Evolutionary conservation across 1,139 yeast genomes (phyloP).

Genomic region (Sugiyamaella novakii): DNA sequence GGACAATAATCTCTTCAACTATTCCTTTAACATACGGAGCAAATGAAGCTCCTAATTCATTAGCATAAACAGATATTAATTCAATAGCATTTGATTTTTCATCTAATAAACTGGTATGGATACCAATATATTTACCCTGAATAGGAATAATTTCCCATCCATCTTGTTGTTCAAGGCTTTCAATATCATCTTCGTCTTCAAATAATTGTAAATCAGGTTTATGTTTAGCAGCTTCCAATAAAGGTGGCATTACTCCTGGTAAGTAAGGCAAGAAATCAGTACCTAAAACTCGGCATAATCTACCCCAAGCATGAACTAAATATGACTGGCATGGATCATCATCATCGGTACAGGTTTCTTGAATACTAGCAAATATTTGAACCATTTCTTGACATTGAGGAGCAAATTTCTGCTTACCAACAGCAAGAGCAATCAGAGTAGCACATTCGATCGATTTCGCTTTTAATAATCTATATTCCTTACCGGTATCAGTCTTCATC

Average conservation of each 20-base stretch:
- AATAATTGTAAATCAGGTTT: slow-evolving; percentile 85
- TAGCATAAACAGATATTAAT: slow-evolving; percentile 81
- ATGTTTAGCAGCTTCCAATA: slow-evolving; percentile 81
- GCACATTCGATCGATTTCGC: slow-evolving; percentile 97
- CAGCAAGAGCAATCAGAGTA: slow-evolving; percentile 93
- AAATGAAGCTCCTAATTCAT: slow-evolving; percentile 78
- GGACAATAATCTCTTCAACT: slow-evolving; percentile 76
- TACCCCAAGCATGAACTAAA: slow-evolving; percentile 95
- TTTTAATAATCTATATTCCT: slow-evolving; percentile 75
- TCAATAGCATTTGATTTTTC: slow-evolving; percentile 94
- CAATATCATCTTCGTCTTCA: slow-evolving; percentile 85
- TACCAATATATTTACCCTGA: slow-evolving; percentile 91
- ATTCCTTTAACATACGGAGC: slow-evolving; percentile 81
- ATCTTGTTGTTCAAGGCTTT: slow-evolving; percentile 77
- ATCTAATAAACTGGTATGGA: slow-evolving; percentile 87
- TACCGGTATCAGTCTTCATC: slow-evolving; percentile 74
- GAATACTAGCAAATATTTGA: slow-evolving; percentile 71
- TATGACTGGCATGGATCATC: slow-evolving; percentile 90
- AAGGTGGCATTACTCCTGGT: slow-evolving; percentile 86
- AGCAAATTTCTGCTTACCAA: slow-evolving; percentile 85
- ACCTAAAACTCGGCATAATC: slow-evolving; percentile 85
- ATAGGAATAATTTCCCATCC: slow-evolving; percentile 95
- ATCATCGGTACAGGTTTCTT: slow-evolving; percentile 45
- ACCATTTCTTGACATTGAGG: slow-evolving; percentile 77
- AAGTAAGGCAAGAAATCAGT: slow-evolving; percentile 84